Evolutionary conservation across 1,139 yeast genomes (phyloP).

Genomic region (Sugiyamaella novakii): DNA sequence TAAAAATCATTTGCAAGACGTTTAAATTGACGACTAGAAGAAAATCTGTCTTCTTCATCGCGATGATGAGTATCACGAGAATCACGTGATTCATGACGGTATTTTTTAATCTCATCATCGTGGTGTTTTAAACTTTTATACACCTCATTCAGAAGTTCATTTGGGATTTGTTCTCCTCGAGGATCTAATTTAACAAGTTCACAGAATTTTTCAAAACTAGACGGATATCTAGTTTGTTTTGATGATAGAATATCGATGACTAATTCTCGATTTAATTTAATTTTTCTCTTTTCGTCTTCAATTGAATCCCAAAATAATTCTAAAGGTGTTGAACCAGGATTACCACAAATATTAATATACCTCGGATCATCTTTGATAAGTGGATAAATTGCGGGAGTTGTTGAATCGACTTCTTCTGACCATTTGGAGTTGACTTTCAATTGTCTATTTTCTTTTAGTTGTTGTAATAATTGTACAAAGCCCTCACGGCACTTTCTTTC

Average conservation of each 20-base stretch:
- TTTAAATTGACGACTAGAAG: constrained; percentile 41
- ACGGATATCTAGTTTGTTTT: constrained; percentile 19
- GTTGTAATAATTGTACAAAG: constrained; percentile 53
- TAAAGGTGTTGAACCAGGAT: constrained; percentile 76
- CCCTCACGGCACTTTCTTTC: constrained; percentile 70
- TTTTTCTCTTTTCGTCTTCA: constrained; percentile 59
- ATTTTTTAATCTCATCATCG: constrained; percentile 4
- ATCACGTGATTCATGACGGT: neutral
- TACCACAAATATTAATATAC: constrained; percentile 67
- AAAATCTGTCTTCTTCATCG: constrained; percentile 40
- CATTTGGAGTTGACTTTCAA: constrained; percentile 62
- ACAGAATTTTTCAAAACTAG: constrained; percentile 32
- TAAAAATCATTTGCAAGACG: constrained; percentile 46
- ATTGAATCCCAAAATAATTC: constrained; percentile 78
- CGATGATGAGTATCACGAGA: constrained; percentile 20
- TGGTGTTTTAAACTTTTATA: constrained; percentile 31
- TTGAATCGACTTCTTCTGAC: constrained; percentile 44
- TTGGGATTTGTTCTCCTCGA: constrained; percentile 21
- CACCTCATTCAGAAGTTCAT: constrained; percentile 21
- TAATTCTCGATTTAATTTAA: constrained; percentile 62
- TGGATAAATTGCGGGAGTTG: constrained; percentile 43
- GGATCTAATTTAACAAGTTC: constrained; percentile 31
- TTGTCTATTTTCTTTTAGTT: constrained; percentile 43
- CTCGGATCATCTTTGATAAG: constrained; percentile 58
- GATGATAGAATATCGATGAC: constrained; percentile 56